A percentile compares a stretch with the other conserved stretches of the same genome.
Evolutionary conservation across 2,329 filamentous ascomycete genomes (phyloP).

Genomic region (Juglanconis oblonga): DNA sequence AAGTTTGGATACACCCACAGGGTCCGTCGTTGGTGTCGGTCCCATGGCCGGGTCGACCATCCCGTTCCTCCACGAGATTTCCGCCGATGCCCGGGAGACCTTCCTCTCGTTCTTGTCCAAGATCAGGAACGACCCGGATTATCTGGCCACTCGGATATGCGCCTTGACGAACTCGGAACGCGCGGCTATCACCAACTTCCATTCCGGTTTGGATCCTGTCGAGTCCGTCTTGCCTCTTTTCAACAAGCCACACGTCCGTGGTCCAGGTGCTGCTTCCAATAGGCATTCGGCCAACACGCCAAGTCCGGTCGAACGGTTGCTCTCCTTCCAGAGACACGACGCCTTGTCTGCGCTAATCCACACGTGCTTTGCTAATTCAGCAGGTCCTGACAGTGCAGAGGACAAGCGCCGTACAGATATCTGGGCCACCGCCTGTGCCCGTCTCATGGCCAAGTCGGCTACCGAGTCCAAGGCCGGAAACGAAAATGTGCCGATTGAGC

Average conservation of each 20-base stretch:
- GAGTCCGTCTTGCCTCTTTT: slow-evolving; percentile 79
- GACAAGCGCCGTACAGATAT: slow-evolving; percentile 76
- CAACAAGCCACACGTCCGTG: slow-evolving; percentile 45
- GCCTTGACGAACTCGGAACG: slow-evolving; percentile 75
- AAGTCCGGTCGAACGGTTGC: slow-evolving; percentile 74
- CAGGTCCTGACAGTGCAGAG: slow-evolving; percentile 77
- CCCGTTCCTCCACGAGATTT: slow-evolving; percentile 70
- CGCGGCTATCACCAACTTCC: slow-evolving; percentile 71
- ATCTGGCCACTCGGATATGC: slow-evolving; percentile 78
- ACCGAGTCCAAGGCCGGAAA: slow-evolving; percentile 69
- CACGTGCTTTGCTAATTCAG: slow-evolving; percentile 84
- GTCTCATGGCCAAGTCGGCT: slow-evolving; percentile 74
- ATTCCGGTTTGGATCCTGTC: slow-evolving; percentile 74
- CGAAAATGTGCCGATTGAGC: slow-evolving; percentile 48
- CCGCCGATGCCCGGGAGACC: slow-evolving; percentile 68
- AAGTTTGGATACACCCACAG: slow-evolving; percentile 46
- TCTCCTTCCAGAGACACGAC: slow-evolving; percentile 87
- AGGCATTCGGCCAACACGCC: slow-evolving; percentile 33
- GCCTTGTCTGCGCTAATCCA: slow-evolving; percentile 81
- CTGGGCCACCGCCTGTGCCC: slow-evolving; percentile 85
- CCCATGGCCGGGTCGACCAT: slow-evolving; percentile 41
- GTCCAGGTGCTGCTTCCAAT: slow-evolving; percentile 28
- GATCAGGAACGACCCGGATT: slow-evolving; percentile 82
- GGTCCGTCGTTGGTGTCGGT: slow-evolving; percentile 34
- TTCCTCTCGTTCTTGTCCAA: slow-evolving; percentile 78